These are phyloP conservation scores for Rhodosporidiobolus sp. DNA, from an alignment of 768 basidiomycete species.

Conservation along the genomic window DNA sequence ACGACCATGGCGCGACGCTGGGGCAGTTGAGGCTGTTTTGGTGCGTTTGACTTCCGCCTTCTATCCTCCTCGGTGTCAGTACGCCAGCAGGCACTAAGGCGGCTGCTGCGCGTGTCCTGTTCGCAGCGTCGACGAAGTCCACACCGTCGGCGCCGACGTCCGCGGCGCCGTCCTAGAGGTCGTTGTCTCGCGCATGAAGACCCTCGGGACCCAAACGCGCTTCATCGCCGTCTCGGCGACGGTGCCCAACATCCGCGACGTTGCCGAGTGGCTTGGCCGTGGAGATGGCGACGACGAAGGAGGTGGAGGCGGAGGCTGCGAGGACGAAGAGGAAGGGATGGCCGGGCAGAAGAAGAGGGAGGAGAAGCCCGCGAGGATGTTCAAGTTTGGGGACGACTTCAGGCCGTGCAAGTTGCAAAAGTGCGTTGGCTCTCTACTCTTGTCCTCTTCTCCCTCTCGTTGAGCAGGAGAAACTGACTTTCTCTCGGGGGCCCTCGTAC, in stretches of 20 bases:
- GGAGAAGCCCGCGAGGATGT: conserved; percentile 60
- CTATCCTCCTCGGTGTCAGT: background rate
- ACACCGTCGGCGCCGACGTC: conserved; percentile 75
- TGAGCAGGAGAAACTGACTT: background rate
- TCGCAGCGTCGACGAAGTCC: conserved; percentile 62
- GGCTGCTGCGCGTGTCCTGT: background rate
- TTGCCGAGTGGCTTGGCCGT: conserved; percentile 72
- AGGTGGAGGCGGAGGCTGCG: background rate
- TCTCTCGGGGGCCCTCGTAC: background rate
- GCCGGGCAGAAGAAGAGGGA: conserved; percentile 30
- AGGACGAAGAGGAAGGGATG: background rate
- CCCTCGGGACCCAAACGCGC: conserved; percentile 64
- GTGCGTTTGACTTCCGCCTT: conserved; percentile 5
- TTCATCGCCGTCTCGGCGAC: conserved; percentile 91
- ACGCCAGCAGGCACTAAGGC: too few relatives aligned
- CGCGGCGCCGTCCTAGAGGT: conserved; percentile 93
- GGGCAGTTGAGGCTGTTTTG: conserved; percentile 68
- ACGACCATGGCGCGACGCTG: conserved; percentile 63
- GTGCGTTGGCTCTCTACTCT: conserved; percentile 56
- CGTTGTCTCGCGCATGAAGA: conserved; percentile 88
- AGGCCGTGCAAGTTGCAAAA: conserved; percentile 63
- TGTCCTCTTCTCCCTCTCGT: background rate
- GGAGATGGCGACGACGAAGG: background rate
- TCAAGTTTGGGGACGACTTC: conserved; percentile 91
- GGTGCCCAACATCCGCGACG: conserved; percentile 85